These are phyloP conservation scores for Hypoxylon perforatum DNA, from an alignment of 495 filamentous ascomycete species.

Conservation along the genomic window DNA sequence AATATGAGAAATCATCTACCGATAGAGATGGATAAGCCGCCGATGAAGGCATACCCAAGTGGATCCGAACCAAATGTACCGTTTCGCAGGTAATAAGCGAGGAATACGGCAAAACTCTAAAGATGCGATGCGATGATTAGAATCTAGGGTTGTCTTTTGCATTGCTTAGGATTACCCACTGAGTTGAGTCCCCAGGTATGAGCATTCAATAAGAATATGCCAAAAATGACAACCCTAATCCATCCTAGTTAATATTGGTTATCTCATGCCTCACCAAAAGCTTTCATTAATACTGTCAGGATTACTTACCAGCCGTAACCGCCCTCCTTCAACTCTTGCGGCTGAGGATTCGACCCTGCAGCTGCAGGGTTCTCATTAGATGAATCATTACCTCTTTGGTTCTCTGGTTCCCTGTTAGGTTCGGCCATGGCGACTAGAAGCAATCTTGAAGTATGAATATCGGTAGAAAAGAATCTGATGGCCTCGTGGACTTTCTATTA, in stretches of 20 bases:
- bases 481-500: not conserved
- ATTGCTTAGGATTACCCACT: constrained; percentile 39
- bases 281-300: not conserved
- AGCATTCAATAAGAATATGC: constrained; percentile 64
- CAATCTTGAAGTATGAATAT: not conserved
- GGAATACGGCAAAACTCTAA: constrained; percentile 75
- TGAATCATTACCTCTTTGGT: constrained; percentile 17
- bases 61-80: constrained; percentile 67
- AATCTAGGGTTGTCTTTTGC: not conserved
- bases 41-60: constrained; percentile 76
- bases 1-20: constrained; percentile 37
- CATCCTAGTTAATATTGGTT: constrained; percentile 8
- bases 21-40: constrained; percentile 73
- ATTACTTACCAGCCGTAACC: constrained; percentile 59
- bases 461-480: not conserved
- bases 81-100: constrained; percentile 74
- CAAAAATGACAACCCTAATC: constrained; percentile 61
- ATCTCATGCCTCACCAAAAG: not conserved
- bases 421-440: constrained; percentile 21
- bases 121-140: constrained; percentile 5
- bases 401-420: constrained; percentile 9
- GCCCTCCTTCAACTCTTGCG: constrained; percentile 55
- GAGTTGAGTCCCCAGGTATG: constrained; percentile 71
- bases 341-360: constrained; percentile 11
- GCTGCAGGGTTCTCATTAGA: constrained; percentile 3